A percentile compares a stretch with the other conserved stretches of the same genome.
phyloP scores from a whole-genome alignment of 176 grass and related monocot genomes.

The Ensete ventricosum region DNA sequence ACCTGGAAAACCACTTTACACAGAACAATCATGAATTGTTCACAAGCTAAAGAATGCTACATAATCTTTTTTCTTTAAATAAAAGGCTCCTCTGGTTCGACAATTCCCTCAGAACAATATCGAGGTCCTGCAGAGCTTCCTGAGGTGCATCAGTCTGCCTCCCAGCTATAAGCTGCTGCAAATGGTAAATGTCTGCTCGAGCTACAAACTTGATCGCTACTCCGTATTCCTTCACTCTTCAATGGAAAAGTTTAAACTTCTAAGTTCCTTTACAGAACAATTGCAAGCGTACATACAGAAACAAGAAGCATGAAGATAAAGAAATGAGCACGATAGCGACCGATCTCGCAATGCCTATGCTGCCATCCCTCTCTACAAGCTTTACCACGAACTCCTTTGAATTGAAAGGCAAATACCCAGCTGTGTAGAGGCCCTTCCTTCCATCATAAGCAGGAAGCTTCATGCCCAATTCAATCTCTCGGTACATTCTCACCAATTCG shows the following conservation, averaged over 20 bases:
- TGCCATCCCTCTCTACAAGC: constrained; percentile 52
- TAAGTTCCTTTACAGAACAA: too few species aligned
- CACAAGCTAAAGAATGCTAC: background rate
- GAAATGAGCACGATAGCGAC: background rate
- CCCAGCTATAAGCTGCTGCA: constrained; percentile 76
- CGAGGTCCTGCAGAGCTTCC: constrained; percentile 89
- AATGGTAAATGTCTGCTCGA: constrained; percentile 81
- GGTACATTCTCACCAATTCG: constrained; percentile 18
- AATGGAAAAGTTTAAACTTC: too few species aligned
- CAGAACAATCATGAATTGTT: background rate
- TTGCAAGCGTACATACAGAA: too few species aligned
- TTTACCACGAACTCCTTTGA: constrained; percentile 80
- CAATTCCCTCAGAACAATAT: constrained; percentile 85
- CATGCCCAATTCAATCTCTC: constrained; percentile 27
- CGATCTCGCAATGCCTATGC: constrained; percentile 55
- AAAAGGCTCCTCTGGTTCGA: constrained; percentile 62
- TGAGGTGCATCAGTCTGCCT: constrained; percentile 70
- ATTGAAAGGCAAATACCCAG: constrained; percentile 13
- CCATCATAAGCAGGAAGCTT: constrained; percentile 25
- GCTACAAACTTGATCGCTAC: constrained; percentile 93
- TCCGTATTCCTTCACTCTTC: constrained; percentile 75
- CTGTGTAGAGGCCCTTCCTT: constrained; percentile 11
- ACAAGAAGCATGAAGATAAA: background rate
- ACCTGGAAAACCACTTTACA: constrained; percentile 6
- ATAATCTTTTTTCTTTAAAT: background rate